Base-by-base conservation (phyloP, 202 grass and related monocot genomes). In the Cymbopogon flexuosus region DNA sequence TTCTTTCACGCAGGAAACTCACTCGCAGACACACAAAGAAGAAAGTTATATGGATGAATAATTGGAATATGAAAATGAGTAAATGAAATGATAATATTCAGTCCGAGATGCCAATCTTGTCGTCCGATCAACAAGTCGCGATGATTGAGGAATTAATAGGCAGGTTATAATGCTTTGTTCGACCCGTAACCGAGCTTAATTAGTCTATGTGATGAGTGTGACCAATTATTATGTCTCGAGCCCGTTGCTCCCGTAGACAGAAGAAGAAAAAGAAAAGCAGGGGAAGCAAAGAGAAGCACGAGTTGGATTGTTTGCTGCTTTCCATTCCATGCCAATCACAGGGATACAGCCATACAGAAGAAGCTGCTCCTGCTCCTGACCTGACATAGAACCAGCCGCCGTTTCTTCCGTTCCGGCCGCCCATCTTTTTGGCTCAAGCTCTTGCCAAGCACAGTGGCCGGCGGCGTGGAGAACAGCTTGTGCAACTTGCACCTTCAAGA, bases 361-460 rank as follows among this genome's bases (percentile, higher is more conserved):
- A 71, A 65, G 72, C 64, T 65, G 77, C 77, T 40, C 11, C 46
- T 49, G 43, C 4, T 15, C 14, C 56, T 59, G 57, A 13, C 21
- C 46, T 27, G 66, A 31, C 71, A 59, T 65, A 64, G 84, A 88
- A 84, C 71, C 64, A 15, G 58, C 71, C 51, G 27, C 77, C n/a
- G 37, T 70, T 80, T 84, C 69, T 75, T 74, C 75, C 76, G 61
- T 75, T 74, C 75, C 76, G 61, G 56, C 77, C 43, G 87, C 77
- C 65, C 87, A 56, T 66, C 43, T 57, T 89, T 77, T 81, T 40
- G 9, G 11, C 33, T n/a, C n/a, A 10, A 82, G 10, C 43, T 82
- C 33, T 35, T 58, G 66, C 8, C 65, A 46, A 52, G 70, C 15
- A 42, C 64, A 57, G 64, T 57, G 56, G 24, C 31, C 35, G 23